phyloP scores from a whole-genome alignment of 2,329 filamentous ascomycete species.

The Monilinia vaccinii-corymbosi region DNA sequence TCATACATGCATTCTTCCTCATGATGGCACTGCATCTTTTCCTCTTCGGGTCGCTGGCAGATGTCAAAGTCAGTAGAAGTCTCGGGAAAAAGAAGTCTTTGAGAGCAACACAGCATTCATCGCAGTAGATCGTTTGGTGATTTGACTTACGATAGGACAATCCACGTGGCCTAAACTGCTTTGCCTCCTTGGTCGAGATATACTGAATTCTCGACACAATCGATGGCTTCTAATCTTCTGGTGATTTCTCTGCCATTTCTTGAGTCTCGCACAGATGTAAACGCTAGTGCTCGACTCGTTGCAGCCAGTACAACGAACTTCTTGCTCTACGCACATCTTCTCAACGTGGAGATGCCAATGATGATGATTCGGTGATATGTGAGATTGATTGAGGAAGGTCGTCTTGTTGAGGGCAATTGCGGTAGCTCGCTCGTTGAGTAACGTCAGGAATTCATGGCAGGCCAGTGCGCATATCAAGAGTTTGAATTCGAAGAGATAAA shows the following conservation, averaged over 20 bases:
- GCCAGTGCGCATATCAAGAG: background rate
- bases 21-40: background rate
- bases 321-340: constrained; percentile 5
- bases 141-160: constrained; percentile 6
- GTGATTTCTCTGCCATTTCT: constrained; percentile 8
- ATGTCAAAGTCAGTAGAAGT: background rate
- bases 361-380: background rate
- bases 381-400: background rate
- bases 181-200: constrained; percentile 2
- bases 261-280: constrained; percentile 7
- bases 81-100: background rate
- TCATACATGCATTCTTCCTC: constrained; percentile 2
- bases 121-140: background rate
- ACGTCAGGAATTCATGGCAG: background rate
- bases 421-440: background rate
- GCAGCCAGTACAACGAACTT: constrained; percentile 9
- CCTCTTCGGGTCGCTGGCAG: background rate
- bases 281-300: constrained; percentile 5
- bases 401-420: background rate
- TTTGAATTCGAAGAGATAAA: background rate
- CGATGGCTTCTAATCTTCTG: constrained; percentile 5
- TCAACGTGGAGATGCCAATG: background rate
- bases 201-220: constrained; percentile 2
- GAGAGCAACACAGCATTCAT: background rate
- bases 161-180: constrained; percentile 2